These are phyloP conservation scores for Trametopsis cervina DNA, from an alignment of 768 basidiomycete species.

Conservation along the genomic window DNA sequence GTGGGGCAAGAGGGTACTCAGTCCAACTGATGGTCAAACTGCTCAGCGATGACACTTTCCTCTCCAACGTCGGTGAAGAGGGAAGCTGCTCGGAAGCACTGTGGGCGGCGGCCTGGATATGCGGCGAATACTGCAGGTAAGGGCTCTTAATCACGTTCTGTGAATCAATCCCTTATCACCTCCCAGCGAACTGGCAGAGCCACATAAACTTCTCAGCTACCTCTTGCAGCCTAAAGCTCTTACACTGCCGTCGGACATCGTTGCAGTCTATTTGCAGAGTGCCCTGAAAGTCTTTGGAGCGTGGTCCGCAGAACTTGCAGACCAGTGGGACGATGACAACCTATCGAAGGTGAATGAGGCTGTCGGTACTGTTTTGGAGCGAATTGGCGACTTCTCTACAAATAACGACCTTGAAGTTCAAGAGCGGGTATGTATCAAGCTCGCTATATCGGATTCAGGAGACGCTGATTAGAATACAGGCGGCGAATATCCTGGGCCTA, in stretches of 20 bases:
- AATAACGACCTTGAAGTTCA: constrained; percentile 83
- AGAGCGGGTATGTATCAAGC: constrained; percentile 60
- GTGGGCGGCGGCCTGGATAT: constrained; percentile 95
- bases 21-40: constrained; percentile 81
- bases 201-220: constrained; percentile 64
- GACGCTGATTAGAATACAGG: constrained; percentile 36
- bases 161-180: constrained; percentile 11
- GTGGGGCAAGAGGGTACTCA: constrained; percentile 66
- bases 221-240: constrained; percentile 56
- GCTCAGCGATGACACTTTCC: constrained; percentile 69
- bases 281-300: constrained; percentile 81
- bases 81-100: constrained; percentile 80
- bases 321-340: constrained; percentile 69
- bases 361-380: constrained; percentile 54
- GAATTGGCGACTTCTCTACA: constrained; percentile 50
- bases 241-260: constrained; percentile 53
- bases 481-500: constrained; percentile 72
- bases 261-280: constrained; percentile 78
- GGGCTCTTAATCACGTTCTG: constrained; percentile 21
- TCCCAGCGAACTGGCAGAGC: constrained; percentile 67
- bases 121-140: constrained; percentile 89
- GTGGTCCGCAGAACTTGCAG: constrained; percentile 74
- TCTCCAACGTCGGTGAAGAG: constrained; percentile 58
- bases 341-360: constrained; percentile 55
- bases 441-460: background rate